Evolutionary conservation across 1,139 yeast genomes (phyloP), one percentile per base, ranked within the genome.

Genomic region (Kurtzmaniella quercitrusa): DNA sequence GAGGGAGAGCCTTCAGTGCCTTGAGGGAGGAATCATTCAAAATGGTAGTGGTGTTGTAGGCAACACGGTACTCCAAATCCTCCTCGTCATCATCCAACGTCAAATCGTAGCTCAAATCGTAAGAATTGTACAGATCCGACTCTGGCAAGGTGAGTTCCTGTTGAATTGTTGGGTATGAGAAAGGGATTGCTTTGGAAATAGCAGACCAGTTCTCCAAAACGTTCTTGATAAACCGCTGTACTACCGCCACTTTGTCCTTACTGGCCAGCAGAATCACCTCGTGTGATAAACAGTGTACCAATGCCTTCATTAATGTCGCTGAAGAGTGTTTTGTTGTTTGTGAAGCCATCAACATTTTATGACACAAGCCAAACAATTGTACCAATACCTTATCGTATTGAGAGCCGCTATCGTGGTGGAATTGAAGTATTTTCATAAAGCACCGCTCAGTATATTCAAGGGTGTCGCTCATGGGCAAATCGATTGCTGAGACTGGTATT

Each of bases 211-310:
- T 59, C 33, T 68, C 74, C 36, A 80, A 51, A 4, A 78, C 50
- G 49, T 78, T 79, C 47, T 68, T 75, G 37, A 80, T 61, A 46
- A 73, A 79, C 43, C 82, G 62, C 39, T 69, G 70, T 1, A 81
- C 75, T 16, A 79, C 66, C n/a, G 72, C 64, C 16, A 79, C 55
- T 44, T 68, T 63, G 46, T 75, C 77, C 39, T 71, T 70, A 48
- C 69, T 75, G 43, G 67, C 63, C 25, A 76, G 57, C 42, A 68
- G 73, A 2, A 75, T 58, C 39, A 70, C 62, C 53, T 77, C 79
- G 47, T 79, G 80, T 46, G 82, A 75, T 34, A 81, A 51, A 24
- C 81, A 70, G 41, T 78, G 75, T 8, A 78, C 63, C 38, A 81
- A 56, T 24, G 79, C 62, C 54, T 72, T 78, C 33, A 82, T 64